phyloP scores from a whole-genome alignment of 768 basidiomycete genomes.

The Suillus subalutaceus region DNA sequence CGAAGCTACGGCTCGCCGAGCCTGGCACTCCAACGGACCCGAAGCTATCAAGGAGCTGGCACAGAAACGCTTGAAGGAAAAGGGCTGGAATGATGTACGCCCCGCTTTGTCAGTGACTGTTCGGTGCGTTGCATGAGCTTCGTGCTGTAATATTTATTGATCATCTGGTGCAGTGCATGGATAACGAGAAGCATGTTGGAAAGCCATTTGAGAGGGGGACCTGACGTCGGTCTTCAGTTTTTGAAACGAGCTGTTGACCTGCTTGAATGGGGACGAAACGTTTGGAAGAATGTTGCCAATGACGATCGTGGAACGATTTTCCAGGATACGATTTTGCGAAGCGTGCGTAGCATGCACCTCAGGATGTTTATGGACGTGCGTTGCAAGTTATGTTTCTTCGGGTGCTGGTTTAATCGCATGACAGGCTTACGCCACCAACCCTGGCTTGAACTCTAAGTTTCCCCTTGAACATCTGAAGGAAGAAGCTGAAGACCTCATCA shows the following conservation, averaged over 20 bases:
- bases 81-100: constrained; percentile 32
- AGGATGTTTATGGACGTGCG: constrained; percentile 5
- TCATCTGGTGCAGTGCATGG: constrained; percentile 18
- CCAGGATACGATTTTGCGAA: constrained; percentile 17
- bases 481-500: constrained; percentile 23
- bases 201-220: neutral
- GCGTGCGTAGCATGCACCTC: constrained; percentile 12
- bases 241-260: constrained; percentile 18
- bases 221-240: constrained; percentile 10
- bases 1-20: constrained; percentile 15
- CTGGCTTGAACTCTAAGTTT: constrained; percentile 13
- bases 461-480: constrained; percentile 18
- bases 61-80: constrained; percentile 18
- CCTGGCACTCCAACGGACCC: constrained; percentile 21
- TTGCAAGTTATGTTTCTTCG: neutral
- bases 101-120: constrained; percentile 42
- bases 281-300: constrained; percentile 21
- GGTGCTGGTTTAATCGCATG: neutral
- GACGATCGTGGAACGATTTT: constrained; percentile 23
- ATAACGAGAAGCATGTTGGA: constrained; percentile 20
- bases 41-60: constrained; percentile 25
- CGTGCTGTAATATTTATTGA: neutral
- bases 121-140: constrained; percentile 29
- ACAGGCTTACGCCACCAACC: constrained; percentile 1
- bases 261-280: constrained; percentile 19